Evolutionary conservation across 306 rosid genomes (phyloP).

Genomic region (Quercus rubra): DNA sequence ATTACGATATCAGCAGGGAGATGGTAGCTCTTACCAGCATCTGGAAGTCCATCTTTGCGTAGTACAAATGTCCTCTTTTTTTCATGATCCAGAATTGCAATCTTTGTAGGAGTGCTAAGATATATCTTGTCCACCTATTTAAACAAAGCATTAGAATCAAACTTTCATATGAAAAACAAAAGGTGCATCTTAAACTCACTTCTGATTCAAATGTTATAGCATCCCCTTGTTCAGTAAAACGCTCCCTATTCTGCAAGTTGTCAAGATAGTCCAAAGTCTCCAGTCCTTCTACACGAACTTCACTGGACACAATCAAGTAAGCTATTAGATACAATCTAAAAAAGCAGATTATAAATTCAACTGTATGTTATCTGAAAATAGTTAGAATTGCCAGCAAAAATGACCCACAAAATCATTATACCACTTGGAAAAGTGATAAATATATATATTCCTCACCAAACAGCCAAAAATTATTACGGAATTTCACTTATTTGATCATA

Average conservation of each 20-base stretch:
- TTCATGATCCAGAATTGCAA: constrained; percentile 95
- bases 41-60: constrained; percentile 98
- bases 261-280: constrained; percentile 96
- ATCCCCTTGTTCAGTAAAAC: constrained; percentile 94
- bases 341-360: neutral
- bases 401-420: neutral
- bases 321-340: constrained; percentile 18
- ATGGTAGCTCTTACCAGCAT: constrained; percentile 75
- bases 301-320: constrained; percentile 60
- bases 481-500: neutral
- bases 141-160: neutral
- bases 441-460: neutral
- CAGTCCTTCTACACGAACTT: constrained; percentile 96
- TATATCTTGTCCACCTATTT: constrained; percentile 89
- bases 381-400: neutral
- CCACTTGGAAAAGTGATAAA: neutral
- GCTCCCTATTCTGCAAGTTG: constrained; percentile 77
- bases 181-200: constrained; percentile 40
- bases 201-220: constrained; percentile 96
- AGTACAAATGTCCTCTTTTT: constrained; percentile 91
- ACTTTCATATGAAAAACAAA: constrained; percentile 7
- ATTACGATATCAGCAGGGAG: constrained; percentile 15
- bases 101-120: constrained; percentile 92
- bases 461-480: neutral
- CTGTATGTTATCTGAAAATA: neutral